phyloP scores from a whole-genome alignment of 768 basidiomycete species.

The Amanita brunnescens region DNA sequence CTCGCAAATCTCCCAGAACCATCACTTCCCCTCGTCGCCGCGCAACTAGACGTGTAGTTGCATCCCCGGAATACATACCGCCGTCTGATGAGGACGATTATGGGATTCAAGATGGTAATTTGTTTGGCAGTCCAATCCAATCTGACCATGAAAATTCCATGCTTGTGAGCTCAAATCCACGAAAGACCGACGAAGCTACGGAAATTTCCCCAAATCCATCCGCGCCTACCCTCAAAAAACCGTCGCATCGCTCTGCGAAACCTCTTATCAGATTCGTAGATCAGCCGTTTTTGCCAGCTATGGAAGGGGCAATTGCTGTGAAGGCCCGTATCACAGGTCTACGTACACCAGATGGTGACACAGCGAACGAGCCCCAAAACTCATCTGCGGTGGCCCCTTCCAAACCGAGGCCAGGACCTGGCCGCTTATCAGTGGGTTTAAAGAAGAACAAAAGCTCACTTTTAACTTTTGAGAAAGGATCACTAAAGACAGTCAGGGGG shows the following conservation, averaged over 20 bases:
- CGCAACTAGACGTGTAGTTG: background rate
- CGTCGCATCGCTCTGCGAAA: constrained; percentile 41
- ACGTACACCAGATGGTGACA: constrained; percentile 10
- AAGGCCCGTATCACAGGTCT: constrained; percentile 37
- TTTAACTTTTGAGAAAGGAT: constrained; percentile 44
- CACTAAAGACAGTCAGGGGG: constrained; percentile 41
- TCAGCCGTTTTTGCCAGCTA: constrained; percentile 22
- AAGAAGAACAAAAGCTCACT: constrained; percentile 41
- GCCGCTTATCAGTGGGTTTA: constrained; percentile 39
- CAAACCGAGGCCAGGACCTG: constrained; percentile 37
- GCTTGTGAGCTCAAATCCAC: too few relatives aligned
- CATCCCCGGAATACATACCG: constrained; percentile 20
- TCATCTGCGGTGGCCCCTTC: constrained; percentile 2
- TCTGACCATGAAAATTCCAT: constrained; percentile 6
- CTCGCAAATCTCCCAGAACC: background rate
- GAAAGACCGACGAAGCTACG: too few relatives aligned
- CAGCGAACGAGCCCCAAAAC: constrained; percentile 3
- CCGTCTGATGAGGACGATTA: constrained; percentile 29
- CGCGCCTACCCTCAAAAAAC: constrained; percentile 11
- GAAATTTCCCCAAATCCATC: background rate
- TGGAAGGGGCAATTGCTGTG: constrained; percentile 35
- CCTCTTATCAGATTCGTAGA: constrained; percentile 49
- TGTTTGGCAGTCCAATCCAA: constrained; percentile 1
- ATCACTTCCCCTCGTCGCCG: constrained; percentile 2
- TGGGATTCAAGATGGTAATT: constrained; percentile 11